Conservation (phyloP, 495 filamentous ascomycete species). For the Xylaria curta region DNA sequence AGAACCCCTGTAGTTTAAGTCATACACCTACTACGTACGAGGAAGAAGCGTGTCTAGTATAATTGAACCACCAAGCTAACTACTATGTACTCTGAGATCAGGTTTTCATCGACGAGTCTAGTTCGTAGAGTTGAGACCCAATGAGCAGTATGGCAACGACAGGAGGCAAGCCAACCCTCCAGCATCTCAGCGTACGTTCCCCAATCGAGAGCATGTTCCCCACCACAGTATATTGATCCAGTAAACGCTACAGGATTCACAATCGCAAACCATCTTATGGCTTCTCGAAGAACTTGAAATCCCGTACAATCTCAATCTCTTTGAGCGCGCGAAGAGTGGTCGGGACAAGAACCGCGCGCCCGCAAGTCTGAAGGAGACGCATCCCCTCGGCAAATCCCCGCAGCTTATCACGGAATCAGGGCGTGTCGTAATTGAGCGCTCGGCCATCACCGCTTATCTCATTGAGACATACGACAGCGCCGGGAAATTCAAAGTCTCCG, state of each 20-base stretch:
- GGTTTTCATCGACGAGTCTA: no score
- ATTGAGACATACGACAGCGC: constrained; percentile 37
- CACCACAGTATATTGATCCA: neutral
- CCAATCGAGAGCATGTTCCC: neutral
- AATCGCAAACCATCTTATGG: constrained; percentile 47
- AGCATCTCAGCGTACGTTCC: constrained; percentile 31
- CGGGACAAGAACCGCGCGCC: constrained; percentile 32
- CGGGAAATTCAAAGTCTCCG: constrained; percentile 32
- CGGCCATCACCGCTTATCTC: constrained; percentile 36
- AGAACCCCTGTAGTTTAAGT: neutral
- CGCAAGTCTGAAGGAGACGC: constrained; percentile 32
- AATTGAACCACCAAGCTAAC: neutral
- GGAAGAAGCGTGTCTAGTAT: neutral
- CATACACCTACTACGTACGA: neutral
- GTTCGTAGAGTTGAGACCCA: neutral
- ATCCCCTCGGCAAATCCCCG: constrained; percentile 38
- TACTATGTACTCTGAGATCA: neutral
- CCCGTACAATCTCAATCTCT: constrained; percentile 43
- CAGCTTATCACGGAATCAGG: constrained; percentile 31
- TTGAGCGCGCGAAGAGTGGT: constrained; percentile 33
- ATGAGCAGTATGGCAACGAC: constrained; percentile 10
- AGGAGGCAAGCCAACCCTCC: constrained; percentile 33
- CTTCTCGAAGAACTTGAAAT: constrained; percentile 47
- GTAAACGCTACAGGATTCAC: constrained; percentile 37
- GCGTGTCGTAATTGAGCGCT: constrained; percentile 34